Evolutionary conservation across 2,329 filamentous ascomycete genomes (phyloP).

Genomic region (Phyllosticta capitalensis): DNA sequence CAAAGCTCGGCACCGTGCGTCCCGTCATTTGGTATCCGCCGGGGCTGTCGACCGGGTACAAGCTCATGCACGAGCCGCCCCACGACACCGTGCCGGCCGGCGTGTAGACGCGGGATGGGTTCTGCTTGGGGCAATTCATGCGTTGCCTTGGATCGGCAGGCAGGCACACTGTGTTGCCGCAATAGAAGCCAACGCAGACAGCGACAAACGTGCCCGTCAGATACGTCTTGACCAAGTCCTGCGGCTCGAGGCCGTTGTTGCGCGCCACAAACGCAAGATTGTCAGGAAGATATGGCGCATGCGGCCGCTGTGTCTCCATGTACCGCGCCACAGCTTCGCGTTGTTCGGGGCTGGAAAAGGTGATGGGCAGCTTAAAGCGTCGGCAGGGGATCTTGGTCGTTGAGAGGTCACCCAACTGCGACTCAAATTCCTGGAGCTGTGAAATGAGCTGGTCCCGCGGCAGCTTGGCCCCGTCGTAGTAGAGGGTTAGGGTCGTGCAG

Average conservation of each 20-base stretch:
- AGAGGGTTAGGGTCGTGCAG: conserved; percentile 34
- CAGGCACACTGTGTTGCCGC: conserved; percentile 42
- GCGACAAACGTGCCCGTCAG: conserved; percentile 43
- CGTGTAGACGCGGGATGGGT: conserved; percentile 47
- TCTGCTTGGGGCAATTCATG: conserved; percentile 47
- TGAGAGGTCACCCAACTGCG: conserved; percentile 33
- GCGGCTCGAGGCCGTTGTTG: conserved; percentile 43
- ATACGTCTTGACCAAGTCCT: conserved; percentile 43
- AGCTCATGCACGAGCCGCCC: conserved; percentile 45
- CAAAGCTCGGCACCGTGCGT: conserved; percentile 44
- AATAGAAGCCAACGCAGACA: conserved; percentile 47
- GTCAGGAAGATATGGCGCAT: conserved; percentile 53
- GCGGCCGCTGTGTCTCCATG: conserved; percentile 50
- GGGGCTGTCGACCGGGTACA: conserved; percentile 49
- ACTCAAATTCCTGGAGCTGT: conserved; percentile 32
- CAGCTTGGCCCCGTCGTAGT: conserved; percentile 32
- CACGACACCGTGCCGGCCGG: conserved; percentile 47
- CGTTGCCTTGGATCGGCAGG: conserved; percentile 46
- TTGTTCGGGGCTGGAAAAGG: conserved; percentile 34
- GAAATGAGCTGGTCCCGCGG: conserved; percentile 26
- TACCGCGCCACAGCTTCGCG: conserved; percentile 50
- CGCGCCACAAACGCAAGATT: conserved; percentile 50
- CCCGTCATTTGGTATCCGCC: conserved; percentile 49
- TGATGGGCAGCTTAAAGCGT: conserved; percentile 34
- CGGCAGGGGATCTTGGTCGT: conserved; percentile 33